Evolutionary conservation across 176 grass and related monocot species (phyloP), one percentile per base, ranked within the genome.

Genomic region (Carex littledalei): DNA sequence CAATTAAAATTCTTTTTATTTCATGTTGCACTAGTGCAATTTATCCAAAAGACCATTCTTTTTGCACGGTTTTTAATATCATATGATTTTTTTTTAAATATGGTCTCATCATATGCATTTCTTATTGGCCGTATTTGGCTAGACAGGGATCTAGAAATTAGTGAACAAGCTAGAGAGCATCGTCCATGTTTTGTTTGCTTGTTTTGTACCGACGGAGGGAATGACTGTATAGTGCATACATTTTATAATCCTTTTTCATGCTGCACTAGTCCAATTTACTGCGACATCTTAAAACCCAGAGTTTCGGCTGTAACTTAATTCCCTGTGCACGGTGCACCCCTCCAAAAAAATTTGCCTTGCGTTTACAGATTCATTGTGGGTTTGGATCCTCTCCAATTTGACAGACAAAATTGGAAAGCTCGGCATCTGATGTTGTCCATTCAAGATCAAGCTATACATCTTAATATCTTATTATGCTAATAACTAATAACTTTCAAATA

Each of bases 321-420:
- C 32, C 32, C 37, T 39, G 4, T 39, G 37, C 37, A 4, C 37
- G 37, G 4, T 39, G 37, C 37, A 39, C 37, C 37, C 37, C 37
- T 39, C 37, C 37, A 34, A 34, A 34, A 16, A 56, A 24, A 5
- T 63, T 24, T 26, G 24, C 5, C 2, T 49, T 72, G 43, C 41
- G 70, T 11, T 21, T 49, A 75, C n/a, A 75, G 45, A 13, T 22
- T 5, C 47, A 14, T 29, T 50, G 45, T 24, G 10, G 20, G 72
- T 76, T 76, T 49, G 72, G 72, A 76, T 76, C 47, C 45, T 76
- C 47, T 76, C 72, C 71, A 22, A 76, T 54, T 52, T 21, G 20
- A 47, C 17, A 72, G 5, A 43, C 8, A 43, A 1, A 43, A 47
- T 21, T 72, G 37, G 68, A 29, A 26, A 76, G 11, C 8, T n/a